Conservation (phyloP, 1,139 yeast genomes). For the Suhomyces choctaworum region DNA sequence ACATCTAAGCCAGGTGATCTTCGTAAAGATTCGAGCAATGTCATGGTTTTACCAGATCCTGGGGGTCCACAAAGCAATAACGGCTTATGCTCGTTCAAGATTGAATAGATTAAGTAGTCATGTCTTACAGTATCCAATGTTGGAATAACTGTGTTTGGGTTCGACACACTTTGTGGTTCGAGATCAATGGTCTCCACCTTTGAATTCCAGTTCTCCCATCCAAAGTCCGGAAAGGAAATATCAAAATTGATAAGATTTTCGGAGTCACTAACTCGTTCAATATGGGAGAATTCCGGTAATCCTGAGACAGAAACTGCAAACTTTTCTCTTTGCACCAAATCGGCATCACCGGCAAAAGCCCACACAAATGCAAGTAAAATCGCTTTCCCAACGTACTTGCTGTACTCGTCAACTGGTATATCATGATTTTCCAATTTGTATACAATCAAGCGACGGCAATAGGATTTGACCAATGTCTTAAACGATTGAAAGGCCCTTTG, state of each 20-base stretch:
- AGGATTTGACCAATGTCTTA: slow-evolving; percentile 28
- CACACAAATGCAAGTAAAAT: slow-evolving; percentile 54
- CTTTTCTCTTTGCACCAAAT: slow-evolving; percentile 35
- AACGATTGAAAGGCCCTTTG: slow-evolving; percentile 44
- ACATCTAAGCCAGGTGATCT: slow-evolving; percentile 59
- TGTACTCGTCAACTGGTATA: slow-evolving; percentile 21
- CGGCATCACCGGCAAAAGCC: slow-evolving; percentile 70
- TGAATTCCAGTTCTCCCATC: slow-evolving; percentile 50
- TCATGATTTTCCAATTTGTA: slow-evolving; percentile 15
- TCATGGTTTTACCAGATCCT: slow-evolving; percentile 97
- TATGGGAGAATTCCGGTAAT: slow-evolving; percentile 18
- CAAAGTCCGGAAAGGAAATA: slow-evolving; percentile 47
- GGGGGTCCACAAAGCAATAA: slow-evolving; percentile 93
- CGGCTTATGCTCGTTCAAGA: slow-evolving; percentile 60
- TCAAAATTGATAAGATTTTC: slow-evolving; percentile 42
- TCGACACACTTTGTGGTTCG: slow-evolving; percentile 63
- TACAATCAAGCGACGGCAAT: slow-evolving; percentile 21
- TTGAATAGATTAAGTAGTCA: slow-evolving; percentile 57
- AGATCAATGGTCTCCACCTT: slow-evolving; percentile 50
- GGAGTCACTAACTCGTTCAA: slow-evolving; percentile 11
- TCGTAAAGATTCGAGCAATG: slow-evolving; percentile 68
- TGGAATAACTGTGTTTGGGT: slow-evolving; percentile 70
- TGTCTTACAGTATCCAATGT: slow-evolving; percentile 78
- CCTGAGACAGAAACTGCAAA: slow-evolving; percentile 38
- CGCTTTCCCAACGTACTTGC: slow-evolving; percentile 38